Percentiles rank a stretch among this genome's conserved stretches.
These are phyloP conservation scores for Petunia axillaris DNA, from an alignment of 257 asterid species.

Conservation along the genomic window DNA sequence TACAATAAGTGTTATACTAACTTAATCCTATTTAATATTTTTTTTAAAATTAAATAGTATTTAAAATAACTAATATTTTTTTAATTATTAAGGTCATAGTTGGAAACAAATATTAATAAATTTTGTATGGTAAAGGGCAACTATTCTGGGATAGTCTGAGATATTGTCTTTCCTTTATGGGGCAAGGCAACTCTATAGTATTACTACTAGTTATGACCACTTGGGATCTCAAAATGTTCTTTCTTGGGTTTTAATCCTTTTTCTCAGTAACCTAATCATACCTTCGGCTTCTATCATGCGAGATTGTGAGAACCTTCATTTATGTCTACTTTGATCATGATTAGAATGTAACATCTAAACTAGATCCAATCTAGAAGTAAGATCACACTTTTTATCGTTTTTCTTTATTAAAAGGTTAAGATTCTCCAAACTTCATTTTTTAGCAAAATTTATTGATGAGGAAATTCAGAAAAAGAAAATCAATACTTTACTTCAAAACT, in stretches of 20 bases:
- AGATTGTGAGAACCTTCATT: not conserved
- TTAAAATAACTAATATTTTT: too few species aligned
- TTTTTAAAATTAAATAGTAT: too few species aligned
- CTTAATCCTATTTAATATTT: too few species aligned
- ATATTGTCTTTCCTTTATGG: not conserved
- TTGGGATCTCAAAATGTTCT: not conserved
- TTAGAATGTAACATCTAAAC: not conserved
- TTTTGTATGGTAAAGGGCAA: too few species aligned
- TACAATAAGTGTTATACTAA: too few species aligned
- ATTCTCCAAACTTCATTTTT: not conserved
- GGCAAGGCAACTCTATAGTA: not conserved
- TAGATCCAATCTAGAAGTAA: constrained; percentile 18
- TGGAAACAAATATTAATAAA: too few species aligned
- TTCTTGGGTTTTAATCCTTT: not conserved
- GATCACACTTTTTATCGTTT: not conserved
- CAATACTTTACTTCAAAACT: too few species aligned
- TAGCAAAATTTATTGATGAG: not conserved
- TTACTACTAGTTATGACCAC: not conserved
- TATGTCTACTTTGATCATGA: not conserved
- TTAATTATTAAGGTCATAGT: too few species aligned
- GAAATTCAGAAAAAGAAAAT: not conserved
- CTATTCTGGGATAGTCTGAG: not conserved
- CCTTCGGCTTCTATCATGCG: not conserved
- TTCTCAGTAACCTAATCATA: not conserved
- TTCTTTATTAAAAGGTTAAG: too few species aligned